Conservation (phyloP, 2,329 filamentous ascomycete species). For the Daldinia sp. region DNA sequence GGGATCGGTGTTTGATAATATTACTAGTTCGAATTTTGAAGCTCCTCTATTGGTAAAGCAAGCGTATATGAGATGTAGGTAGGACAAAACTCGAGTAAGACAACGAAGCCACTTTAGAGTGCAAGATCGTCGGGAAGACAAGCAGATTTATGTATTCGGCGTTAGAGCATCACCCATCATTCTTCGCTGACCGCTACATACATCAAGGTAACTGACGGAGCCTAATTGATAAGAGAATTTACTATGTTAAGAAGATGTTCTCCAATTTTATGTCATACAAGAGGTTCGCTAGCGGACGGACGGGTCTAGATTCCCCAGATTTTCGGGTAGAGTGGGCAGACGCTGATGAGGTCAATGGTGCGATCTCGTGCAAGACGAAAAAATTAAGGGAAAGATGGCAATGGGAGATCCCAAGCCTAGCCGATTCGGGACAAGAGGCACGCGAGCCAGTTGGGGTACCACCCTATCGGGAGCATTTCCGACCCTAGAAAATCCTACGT, state of each 20-base stretch:
- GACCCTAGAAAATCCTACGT: neutral
- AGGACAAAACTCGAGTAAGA: neutral
- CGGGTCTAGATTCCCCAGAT: constrained; percentile 35
- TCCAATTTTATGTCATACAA: constrained; percentile 35
- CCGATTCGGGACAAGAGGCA: constrained; percentile 29
- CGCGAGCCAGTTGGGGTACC: constrained; percentile 21
- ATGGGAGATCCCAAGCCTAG: neutral
- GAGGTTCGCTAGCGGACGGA: neutral
- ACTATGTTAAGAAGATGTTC: too few relatives aligned
- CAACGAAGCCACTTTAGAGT: neutral
- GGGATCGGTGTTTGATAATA: neutral
- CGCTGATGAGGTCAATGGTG: constrained; percentile 28
- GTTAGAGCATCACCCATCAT: neutral
- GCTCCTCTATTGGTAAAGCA: neutral
- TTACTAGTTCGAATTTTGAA: too few relatives aligned
- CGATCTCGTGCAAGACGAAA: constrained; percentile 33
- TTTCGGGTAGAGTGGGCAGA: constrained; percentile 28
- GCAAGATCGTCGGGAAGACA: neutral
- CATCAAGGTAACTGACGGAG: too few relatives aligned
- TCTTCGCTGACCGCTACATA: constrained; percentile 25
- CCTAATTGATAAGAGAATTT: constrained; percentile 11
- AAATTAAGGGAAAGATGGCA: constrained; percentile 16
- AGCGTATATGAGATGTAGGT: neutral
- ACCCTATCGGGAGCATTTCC: constrained; percentile 5
- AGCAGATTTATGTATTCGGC: neutral